Evolutionary conservation across 768 basidiomycete species (phyloP), one percentile per base, ranked within the genome.

Genomic region (Candolleomyces eurysporus): DNA sequence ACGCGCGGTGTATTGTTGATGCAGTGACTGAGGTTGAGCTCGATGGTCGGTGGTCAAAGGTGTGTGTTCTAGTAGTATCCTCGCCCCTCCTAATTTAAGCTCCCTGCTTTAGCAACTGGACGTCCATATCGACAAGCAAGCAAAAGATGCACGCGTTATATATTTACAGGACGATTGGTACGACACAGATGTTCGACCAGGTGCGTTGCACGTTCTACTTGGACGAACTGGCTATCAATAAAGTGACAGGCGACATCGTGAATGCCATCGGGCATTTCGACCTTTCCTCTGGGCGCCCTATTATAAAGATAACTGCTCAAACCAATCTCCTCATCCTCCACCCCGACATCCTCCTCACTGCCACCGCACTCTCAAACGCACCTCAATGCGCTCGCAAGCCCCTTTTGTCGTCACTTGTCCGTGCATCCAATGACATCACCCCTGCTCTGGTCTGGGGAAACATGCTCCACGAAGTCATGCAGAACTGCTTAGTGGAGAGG

Each of bases 401-500:
- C 0, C 79, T 98, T n/a, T 76, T 99, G 32, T 86, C 85, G 46
- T 76, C 79, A 48, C 78, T 89, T 56, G 73, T 89, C 48, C 85
- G 83, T 43, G 82, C 86, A 0, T 76, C 80, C 0, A 84, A 82
- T 6, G 87, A 88, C 62, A 74, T 76, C 14, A 85, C 87, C 0
- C 88, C 90, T 2, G 79, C 88, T 5, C 78, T 92, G 11, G 79
- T 96, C 0, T 98, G 94, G 87, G 97, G 97, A 42, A 97, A 90
- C 66, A 87, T 98, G 73, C 82, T 97, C 5, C 97, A 99, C 67
- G 89, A 94, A 65, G 88, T 98, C 39, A 85, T 97, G 78, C 95
- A 98, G 70, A 76, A 80, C 0, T 94, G 92, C 65, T 76, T 98
- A 56, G 72, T 70, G 22, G 79, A 82, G 49, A 75, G 78, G 6